Evolutionary conservation across 495 filamentous ascomycete genomes (phyloP).

Genomic region (Choiromyces venosus): DNA sequence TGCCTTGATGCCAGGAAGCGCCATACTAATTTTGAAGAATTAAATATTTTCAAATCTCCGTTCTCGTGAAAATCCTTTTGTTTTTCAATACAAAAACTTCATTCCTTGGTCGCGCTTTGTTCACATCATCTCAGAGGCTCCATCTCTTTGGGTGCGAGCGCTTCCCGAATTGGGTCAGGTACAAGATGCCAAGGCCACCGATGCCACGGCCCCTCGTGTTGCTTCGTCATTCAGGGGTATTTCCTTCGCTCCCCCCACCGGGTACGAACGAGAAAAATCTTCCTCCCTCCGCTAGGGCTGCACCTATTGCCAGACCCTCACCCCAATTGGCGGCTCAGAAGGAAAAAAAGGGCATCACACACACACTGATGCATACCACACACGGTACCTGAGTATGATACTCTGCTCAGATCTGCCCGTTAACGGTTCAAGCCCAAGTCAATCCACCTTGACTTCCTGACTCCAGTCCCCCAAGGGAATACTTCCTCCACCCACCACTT

Average conservation of each 20-base stretch:
- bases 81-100: background rate
- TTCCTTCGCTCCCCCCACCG: constrained; percentile 5
- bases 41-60: constrained; percentile 3
- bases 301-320: background rate
- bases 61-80: background rate
- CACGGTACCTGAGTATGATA: background rate
- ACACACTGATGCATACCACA: background rate
- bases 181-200: constrained; percentile 27
- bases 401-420: background rate
- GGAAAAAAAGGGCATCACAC: background rate
- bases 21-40: background rate
- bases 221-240: constrained; percentile 32
- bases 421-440: background rate
- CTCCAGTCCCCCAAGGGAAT: background rate
- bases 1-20: background rate
- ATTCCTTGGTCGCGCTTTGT: constrained; percentile 4
- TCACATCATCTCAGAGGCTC: constrained; percentile 19
- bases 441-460: background rate
- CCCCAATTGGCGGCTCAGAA: background rate
- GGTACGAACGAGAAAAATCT: background rate
- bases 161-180: constrained; percentile 32
- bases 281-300: background rate
- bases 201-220: constrained; percentile 20
- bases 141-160: constrained; percentile 32
- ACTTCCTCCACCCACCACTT: background rate